phyloP scores from a whole-genome alignment of 495 filamentous ascomycete genomes.

The Hypoxylon trugodes region DNA sequence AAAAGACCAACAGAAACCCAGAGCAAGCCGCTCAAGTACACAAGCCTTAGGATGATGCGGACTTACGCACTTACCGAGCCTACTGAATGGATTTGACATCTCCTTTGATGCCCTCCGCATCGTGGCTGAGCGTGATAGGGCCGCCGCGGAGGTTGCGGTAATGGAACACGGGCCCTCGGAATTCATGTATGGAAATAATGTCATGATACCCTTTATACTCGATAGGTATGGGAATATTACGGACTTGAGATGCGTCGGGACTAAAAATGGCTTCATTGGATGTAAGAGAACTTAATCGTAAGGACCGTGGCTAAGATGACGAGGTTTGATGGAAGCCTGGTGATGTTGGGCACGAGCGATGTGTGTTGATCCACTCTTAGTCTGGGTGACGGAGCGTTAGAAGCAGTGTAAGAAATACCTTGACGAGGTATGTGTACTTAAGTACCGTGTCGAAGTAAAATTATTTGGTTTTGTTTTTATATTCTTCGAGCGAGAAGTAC shows the following conservation, averaged over 20 bases:
- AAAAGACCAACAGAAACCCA: conserved; percentile 7
- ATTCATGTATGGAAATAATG: conserved; percentile 11
- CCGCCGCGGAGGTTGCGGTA: conserved; percentile 1
- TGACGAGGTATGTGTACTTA: too few relatives aligned
- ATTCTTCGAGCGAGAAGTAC: too few relatives aligned
- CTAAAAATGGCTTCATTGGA: background rate
- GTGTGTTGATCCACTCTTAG: too few relatives aligned
- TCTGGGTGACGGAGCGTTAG: too few relatives aligned
- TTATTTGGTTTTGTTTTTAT: too few relatives aligned
- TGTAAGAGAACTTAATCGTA: background rate
- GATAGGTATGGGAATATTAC: background rate
- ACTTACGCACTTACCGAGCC: background rate
- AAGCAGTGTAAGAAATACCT: too few relatives aligned
- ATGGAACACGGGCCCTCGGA: conserved; percentile 1
- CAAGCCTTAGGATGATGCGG: background rate
- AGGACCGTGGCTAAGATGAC: background rate
- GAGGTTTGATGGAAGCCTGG: too few relatives aligned
- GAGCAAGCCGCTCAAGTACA: background rate
- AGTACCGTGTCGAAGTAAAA: too few relatives aligned
- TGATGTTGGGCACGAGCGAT: too few relatives aligned
- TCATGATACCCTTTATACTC: conserved; percentile 2
- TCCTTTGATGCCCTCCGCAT: conserved; percentile 7
- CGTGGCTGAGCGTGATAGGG: background rate
- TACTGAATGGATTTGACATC: background rate
- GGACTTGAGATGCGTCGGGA: conserved; percentile 1